These are phyloP conservation scores for Oryza glumipatula DNA, from an alignment of 176 grass and related monocot species.

Conservation along the genomic window DNA sequence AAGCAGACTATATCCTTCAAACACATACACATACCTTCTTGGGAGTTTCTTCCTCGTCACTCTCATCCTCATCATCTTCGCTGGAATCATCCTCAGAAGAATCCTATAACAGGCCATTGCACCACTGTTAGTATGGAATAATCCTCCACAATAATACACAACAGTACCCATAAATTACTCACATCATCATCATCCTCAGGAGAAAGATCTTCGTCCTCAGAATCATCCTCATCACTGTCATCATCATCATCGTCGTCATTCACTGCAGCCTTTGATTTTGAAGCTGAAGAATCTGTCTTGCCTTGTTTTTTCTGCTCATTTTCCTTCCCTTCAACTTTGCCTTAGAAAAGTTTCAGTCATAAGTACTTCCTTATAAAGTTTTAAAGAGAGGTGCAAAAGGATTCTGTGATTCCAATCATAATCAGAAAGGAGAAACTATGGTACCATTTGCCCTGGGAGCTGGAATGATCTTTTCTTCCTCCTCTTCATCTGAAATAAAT, in stretches of 20 bases:
- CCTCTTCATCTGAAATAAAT: slow-evolving; percentile 47
- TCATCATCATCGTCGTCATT: slow-evolving; percentile 37
- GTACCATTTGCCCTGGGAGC: slow-evolving; percentile 45
- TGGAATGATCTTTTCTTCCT: slow-evolving; percentile 25
- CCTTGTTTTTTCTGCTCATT: slow-evolving; percentile 30
- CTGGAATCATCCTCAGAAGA: slow-evolving; percentile 37
- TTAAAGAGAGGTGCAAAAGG: neutral
- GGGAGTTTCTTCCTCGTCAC: slow-evolving; percentile 70
- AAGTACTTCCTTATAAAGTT: neutral
- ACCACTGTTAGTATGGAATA: neutral
- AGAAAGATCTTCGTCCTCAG: no score
- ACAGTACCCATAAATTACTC: slow-evolving; percentile 18
- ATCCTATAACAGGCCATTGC: slow-evolving; percentile 19
- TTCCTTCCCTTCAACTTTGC: slow-evolving; percentile 50
- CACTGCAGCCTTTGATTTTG: slow-evolving; percentile 41
- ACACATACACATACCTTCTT: slow-evolving; percentile 54
- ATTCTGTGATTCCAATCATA: neutral
- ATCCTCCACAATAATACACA: neutral
- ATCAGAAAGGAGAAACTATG: neutral
- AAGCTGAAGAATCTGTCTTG: slow-evolving; percentile 41
- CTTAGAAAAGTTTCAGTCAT: slow-evolving; percentile 1
- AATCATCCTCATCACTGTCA: no score
- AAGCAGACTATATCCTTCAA: neutral
- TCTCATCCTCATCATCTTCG: slow-evolving; percentile 43
- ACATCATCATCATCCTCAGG: slow-evolving; percentile 42